Evolutionary conservation across 441 rosid species (phyloP), one percentile per base, ranked within the genome.

Genomic region (Breynia disticha): DNA sequence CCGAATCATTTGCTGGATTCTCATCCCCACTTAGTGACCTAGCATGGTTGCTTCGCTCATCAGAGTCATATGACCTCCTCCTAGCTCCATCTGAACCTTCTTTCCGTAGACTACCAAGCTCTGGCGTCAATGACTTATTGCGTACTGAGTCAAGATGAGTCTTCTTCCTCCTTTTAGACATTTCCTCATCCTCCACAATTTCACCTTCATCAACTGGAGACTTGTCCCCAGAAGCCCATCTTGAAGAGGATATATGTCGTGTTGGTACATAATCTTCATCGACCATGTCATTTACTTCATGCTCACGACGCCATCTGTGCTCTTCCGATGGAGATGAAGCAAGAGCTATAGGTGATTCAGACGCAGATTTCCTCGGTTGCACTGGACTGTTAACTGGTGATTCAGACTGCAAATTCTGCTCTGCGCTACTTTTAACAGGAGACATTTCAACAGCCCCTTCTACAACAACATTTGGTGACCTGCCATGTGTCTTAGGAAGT

Each of bases 191-290:
- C 61, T 79, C 96, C 38, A 80, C 71, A 51, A 93, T 80, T 64
- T 89, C 99, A 65, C 96, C 95, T 69, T 86, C 90, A 64, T 84
- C 99, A 64, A 63, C 72, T 8, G 97, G 95, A 68, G 99, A 89
- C 68, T 61, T 80, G 71, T 78, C 72, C 16, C 96, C 87, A 54
- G 82, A 77, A 16, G 97, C 99, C 99, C 99, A 93, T 67, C 96
- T 82, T 9, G 99, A 93, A 64, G 93, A 89, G 32, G 93, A 89
- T 54, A 93, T 93, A 70, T 89, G 82, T 59, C 86, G 73, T 13
- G 85, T 80, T 11, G 90, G 96, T 46, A 70, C 71, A 67, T 80
- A 83, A 66, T 86, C 87, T 37, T 84, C 97, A 60, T 89, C 90
- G 48, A 84, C 88, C 35, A 73, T 39, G 19, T 57, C 73, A 50